Percentiles rank a stretch among this genome's conserved stretches.
phyloP scores from a whole-genome alignment of 495 filamentous ascomycete genomes.

The Tuber magnatum region DNA sequence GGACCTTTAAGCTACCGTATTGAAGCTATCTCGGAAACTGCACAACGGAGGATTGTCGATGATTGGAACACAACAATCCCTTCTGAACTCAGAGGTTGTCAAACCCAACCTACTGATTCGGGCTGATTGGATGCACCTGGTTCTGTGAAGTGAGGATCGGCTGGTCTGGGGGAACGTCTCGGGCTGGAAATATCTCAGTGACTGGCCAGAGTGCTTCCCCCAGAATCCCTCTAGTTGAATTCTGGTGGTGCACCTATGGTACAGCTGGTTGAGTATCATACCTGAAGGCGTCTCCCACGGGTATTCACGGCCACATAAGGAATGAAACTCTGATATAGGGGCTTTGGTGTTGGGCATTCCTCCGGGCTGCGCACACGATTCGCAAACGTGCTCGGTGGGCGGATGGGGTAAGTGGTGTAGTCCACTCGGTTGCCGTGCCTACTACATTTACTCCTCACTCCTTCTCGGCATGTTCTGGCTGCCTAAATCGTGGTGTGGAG shows the following conservation, averaged over 20 bases:
- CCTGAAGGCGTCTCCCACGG: not conserved
- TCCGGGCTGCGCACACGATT: not conserved
- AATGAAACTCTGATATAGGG: not conserved
- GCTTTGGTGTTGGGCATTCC: not conserved
- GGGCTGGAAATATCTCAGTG: not conserved
- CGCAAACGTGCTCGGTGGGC: not conserved
- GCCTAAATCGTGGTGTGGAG: not conserved
- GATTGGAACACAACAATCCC: not conserved
- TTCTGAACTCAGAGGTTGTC: not conserved
- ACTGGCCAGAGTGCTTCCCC: not conserved
- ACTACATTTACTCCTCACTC: not conserved
- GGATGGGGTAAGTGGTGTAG: not conserved
- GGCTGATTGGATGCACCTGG: not conserved
- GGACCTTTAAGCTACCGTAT: not conserved
- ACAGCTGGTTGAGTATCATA: not conserved
- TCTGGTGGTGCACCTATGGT: not conserved
- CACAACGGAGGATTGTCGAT: not conserved
- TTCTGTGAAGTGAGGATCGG: not conserved
- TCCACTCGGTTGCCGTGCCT: not conserved
- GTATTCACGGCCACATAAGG: not conserved
- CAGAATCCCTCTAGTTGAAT: not conserved
- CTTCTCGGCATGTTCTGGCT: not conserved
- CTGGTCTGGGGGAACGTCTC: not conserved
- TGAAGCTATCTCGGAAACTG: not conserved
- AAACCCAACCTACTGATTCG: not conserved